Evolutionary conservation across 2,329 filamentous ascomycete genomes (phyloP), one percentile per base, ranked within the genome.

Genomic region (Knufia fluminis): DNA sequence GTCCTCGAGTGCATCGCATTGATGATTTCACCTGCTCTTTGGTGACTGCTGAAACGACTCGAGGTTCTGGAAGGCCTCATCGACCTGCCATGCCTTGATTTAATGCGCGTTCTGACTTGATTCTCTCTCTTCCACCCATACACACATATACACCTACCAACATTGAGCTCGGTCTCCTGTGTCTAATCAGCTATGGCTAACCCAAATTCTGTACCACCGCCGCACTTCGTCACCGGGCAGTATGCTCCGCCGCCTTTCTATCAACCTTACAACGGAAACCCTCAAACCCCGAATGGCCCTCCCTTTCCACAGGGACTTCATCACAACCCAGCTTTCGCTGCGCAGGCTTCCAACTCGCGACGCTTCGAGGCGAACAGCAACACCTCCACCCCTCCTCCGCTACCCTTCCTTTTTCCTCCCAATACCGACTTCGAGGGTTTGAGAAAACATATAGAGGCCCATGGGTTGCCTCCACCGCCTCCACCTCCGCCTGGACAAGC

Each of bases 341-440:
- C 33, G 3, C 8, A 17, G 23, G 22, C 33, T 3, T 61, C 61
- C 35, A 54, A 62, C 48, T 46, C 52, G 46, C 26, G 46, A 26
- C 55, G 45, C 20, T 58, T 61, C 40, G 57, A 63, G 45, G 52
- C 60, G 16, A 66, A 62, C 54, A 48, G 56, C 6, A 62, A 55
- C 38, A 56, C 66, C n/a, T 59, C 64, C 10, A 64, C 59, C 12
- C 54, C 32, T 14, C 54, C 32, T n/a, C 45, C 45, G 9, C 12
- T 28, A 8, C 45, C 45, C 2, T 48, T 48, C 35, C 26, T 26
- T 9, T 33, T 45, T 8, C 42, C 42, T 32, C 24, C 42, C 3
- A 32, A 32, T 8, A 22, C 17, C 31, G 31, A 48, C 40, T 33
- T 33, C 4, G 45, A 48, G 17, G 17, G 24, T n/a, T 20, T 48